Conservation (phyloP, 2,329 filamentous ascomycete genomes). For the Aspergillus terreus region DNA sequence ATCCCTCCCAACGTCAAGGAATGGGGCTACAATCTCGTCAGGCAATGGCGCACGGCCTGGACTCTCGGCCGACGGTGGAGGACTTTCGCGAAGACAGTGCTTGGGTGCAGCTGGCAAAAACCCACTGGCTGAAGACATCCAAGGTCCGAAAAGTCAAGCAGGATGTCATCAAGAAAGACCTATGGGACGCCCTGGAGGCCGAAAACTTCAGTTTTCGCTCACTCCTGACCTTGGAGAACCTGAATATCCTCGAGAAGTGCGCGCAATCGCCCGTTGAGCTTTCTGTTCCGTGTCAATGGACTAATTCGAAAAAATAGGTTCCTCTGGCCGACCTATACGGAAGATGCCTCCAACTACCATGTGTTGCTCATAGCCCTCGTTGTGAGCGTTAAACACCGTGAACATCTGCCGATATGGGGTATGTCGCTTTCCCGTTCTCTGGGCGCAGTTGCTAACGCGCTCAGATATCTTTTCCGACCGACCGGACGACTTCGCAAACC, state of each 20-base stretch:
- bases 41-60: constrained; percentile 57
- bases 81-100: constrained; percentile 42
- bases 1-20: constrained; percentile 32
- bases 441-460: not conserved
- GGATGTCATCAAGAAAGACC: constrained; percentile 76
- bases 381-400: constrained; percentile 81
- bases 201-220: constrained; percentile 74
- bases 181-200: constrained; percentile 85
- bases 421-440: constrained; percentile 28
- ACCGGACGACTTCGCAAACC: constrained; percentile 75
- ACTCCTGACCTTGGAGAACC: constrained; percentile 77
- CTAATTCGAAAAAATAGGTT: constrained; percentile 56
- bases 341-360: constrained; percentile 87
- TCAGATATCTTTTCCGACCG: constrained; percentile 71
- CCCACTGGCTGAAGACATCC: constrained; percentile 74
- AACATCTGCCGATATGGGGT: constrained; percentile 86
- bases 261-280: constrained; percentile 10
- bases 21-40: constrained; percentile 41
- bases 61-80: constrained; percentile 40
- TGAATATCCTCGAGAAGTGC: constrained; percentile 83
- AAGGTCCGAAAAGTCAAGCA: constrained; percentile 73
- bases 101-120: constrained; percentile 68
- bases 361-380: constrained; percentile 82
- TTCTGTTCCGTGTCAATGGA: not conserved
- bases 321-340: constrained; percentile 88